Percentiles rank a stretch among this genome's conserved stretches.
phyloP scores from a whole-genome alignment of 306 rosid genomes.

The Urtica urens region DNA sequence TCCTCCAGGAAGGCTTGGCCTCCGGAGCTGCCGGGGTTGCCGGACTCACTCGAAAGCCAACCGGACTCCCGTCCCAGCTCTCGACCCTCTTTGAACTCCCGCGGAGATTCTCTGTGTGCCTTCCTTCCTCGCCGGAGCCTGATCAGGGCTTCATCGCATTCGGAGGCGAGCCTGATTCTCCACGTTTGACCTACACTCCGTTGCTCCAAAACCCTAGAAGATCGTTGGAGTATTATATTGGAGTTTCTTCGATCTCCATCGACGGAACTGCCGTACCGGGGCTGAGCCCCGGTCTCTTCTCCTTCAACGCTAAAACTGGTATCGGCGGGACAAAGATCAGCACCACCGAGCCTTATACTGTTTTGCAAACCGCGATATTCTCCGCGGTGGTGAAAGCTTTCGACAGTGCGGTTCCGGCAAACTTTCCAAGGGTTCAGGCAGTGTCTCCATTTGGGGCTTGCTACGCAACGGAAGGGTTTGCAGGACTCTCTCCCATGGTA shows the following conservation, averaged over 20 bases:
- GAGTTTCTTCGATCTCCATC: slow-evolving; percentile 36
- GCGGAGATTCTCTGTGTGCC: slow-evolving; percentile 45
- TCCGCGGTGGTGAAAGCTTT: slow-evolving; percentile 29
- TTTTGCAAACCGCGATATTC: slow-evolving; percentile 41
- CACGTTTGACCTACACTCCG: slow-evolving; percentile 31
- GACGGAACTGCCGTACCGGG: slow-evolving; percentile 18
- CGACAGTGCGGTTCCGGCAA: slow-evolving; percentile 11
- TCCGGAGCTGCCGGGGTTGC: slow-evolving; percentile 45
- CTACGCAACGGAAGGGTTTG: slow-evolving; percentile 23
- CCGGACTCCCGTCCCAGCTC: slow-evolving; percentile 34
- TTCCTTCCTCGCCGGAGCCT: slow-evolving; percentile 16
- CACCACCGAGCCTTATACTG: slow-evolving; percentile 39
- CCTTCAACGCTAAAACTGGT: slow-evolving; percentile 27
- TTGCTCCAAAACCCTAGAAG: slow-evolving; percentile 36
- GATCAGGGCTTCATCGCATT: slow-evolving; percentile 17
- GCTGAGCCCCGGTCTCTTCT: slow-evolving; percentile 23
- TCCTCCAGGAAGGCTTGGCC: slow-evolving; percentile 28
- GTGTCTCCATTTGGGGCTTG: slow-evolving; percentile 49
- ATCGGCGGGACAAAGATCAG: slow-evolving; percentile 65
- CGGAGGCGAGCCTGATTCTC: slow-evolving; percentile 21
- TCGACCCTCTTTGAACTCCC: slow-evolving; percentile 30
- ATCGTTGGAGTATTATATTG: slow-evolving; percentile 48
- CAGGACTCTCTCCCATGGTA: too few relatives aligned
- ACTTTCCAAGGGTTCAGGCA: slow-evolving; percentile 17
- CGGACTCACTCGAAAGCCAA: slow-evolving; percentile 38